A percentile compares a stretch with the other conserved stretches of the same genome.
phyloP scores from a whole-genome alignment of 2,329 filamentous ascomycete genomes.

The Pseudogymnoascus sp. region DNA sequence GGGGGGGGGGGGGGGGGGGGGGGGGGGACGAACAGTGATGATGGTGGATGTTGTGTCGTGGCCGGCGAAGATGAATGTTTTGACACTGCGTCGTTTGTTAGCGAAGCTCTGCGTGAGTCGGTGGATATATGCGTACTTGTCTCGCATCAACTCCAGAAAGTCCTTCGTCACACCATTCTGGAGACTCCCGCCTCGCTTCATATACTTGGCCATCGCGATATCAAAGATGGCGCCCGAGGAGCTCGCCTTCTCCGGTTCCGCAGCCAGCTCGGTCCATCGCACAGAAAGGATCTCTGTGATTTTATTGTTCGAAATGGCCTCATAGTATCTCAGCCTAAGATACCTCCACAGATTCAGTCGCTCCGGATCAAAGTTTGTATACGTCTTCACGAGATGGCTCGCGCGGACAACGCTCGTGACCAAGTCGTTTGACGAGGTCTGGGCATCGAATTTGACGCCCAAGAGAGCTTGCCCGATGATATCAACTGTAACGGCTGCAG shows the following conservation, averaged over 20 bases:
- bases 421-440: slow-evolving; percentile 8
- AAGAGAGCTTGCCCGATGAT: slow-evolving; percentile 11
- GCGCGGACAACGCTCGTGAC: slow-evolving; percentile 6
- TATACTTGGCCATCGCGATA: slow-evolving; percentile 11
- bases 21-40: not conserved
- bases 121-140: slow-evolving; percentile 9
- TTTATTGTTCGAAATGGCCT: not conserved
- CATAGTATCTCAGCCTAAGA: not conserved
- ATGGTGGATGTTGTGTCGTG: slow-evolving; percentile 17
- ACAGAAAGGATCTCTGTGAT: not conserved
- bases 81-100: not conserved
- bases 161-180: slow-evolving; percentile 8
- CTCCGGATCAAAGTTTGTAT: not conserved
- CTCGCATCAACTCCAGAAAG: slow-evolving; percentile 11
- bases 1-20: not conserved
- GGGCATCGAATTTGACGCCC: slow-evolving; percentile 9
- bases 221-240: slow-evolving; percentile 9
- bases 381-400: not conserved
- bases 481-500: slow-evolving; percentile 10
- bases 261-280: slow-evolving; percentile 1
- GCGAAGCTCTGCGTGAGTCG: not conserved
- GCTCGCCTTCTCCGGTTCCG: not conserved
- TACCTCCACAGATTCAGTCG: slow-evolving; percentile 2
- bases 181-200: slow-evolving; percentile 7
- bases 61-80: slow-evolving; percentile 21